Conservation (phyloP, 805 yeast species). For the Saccharomycopsis babjevae region DNA sequence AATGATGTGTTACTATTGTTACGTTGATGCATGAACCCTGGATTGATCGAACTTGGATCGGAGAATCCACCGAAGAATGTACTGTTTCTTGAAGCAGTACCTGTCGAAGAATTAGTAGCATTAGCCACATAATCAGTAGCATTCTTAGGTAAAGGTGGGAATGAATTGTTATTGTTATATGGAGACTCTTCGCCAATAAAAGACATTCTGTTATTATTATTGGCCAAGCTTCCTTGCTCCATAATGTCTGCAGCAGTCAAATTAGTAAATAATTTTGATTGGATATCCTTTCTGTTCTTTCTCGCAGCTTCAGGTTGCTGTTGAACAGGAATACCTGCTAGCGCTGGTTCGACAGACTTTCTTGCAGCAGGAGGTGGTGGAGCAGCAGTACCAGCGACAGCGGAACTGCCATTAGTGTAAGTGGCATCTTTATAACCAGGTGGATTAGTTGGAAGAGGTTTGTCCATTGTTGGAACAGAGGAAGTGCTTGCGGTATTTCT, state of each 20-base stretch:
- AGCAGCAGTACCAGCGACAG: constrained; percentile 12
- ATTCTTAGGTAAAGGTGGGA: constrained; percentile 20
- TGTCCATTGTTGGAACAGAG: not conserved
- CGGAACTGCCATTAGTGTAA: constrained; percentile 18
- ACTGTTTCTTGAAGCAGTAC: not conserved
- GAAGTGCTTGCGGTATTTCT: not conserved
- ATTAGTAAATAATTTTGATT: constrained; percentile 38
- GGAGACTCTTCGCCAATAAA: constrained; percentile 12
- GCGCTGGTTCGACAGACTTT: constrained; percentile 12
- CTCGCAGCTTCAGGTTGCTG: constrained; percentile 11
- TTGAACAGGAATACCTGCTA: constrained; percentile 1
- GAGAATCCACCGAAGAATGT: not conserved
- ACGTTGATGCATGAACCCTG: constrained; percentile 21
- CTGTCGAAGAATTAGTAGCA: constrained; percentile 3
- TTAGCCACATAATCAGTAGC: constrained; percentile 10
- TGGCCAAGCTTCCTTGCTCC: constrained; percentile 15
- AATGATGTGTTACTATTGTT: constrained; percentile 27
- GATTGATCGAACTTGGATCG: not conserved
- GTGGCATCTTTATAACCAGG: constrained; percentile 1
- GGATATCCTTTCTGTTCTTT: constrained; percentile 29
- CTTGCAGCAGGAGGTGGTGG: constrained; percentile 18
- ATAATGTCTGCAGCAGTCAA: constrained; percentile 30
- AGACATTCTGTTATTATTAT: constrained; percentile 12
- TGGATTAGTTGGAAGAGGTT: constrained; percentile 12
- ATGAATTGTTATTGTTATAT: not conserved